phyloP scores from a whole-genome alignment of 148 eudicot genomes.

The Cornus florida region DNA sequence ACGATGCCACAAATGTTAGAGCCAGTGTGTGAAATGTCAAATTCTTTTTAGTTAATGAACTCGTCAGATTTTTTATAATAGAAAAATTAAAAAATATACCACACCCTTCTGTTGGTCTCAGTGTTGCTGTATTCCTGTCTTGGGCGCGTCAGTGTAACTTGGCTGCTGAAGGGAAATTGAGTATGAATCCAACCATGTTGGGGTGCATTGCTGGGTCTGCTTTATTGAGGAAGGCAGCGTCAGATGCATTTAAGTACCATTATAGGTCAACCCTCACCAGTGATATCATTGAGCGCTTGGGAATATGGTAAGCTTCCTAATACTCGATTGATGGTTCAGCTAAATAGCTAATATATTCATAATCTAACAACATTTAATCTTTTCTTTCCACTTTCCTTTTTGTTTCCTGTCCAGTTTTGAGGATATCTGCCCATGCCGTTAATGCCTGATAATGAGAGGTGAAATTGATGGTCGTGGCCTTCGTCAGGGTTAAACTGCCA shows the following conservation, averaged over 20 bases:
- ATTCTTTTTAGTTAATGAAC: background rate
- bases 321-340: no score
- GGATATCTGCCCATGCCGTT: conserved; percentile 52
- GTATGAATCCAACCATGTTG: conserved; percentile 53
- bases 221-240: conserved; percentile 80
- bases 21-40: background rate
- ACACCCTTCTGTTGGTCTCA: conserved; percentile 27
- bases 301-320: conserved; percentile 50
- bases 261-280: conserved; percentile 80
- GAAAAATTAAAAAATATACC: background rate
- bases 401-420: conserved; percentile 65
- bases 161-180: conserved; percentile 25
- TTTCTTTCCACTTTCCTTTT: background rate
- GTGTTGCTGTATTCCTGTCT: conserved; percentile 79
- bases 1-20: background rate
- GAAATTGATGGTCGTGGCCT: background rate
- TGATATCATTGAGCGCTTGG: conserved; percentile 85
- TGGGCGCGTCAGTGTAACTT: conserved; percentile 70
- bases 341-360: background rate
- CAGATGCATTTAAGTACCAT: conserved; percentile 61
- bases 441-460: conserved; percentile 8
- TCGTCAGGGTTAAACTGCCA: no score
- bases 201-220: conserved; percentile 90
- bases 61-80: background rate
- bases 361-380: background rate